Evolutionary conservation across 2,329 filamentous ascomycete genomes (phyloP), one percentile per base, ranked within the genome.

Genomic region (Fusarium stilboides): DNA sequence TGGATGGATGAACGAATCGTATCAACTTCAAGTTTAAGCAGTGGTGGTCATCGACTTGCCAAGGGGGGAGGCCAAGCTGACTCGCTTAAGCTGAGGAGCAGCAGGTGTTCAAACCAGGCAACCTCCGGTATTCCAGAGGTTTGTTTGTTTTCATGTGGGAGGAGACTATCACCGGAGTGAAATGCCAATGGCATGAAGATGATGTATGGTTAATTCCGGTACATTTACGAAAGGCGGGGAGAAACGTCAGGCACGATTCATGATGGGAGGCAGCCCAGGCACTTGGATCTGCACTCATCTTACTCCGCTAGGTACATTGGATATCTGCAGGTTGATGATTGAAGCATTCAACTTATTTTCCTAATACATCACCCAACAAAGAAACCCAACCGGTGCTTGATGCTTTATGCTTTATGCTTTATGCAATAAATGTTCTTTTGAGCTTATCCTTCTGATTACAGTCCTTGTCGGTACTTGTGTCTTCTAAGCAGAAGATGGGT

Each of bases 41-140:
- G 42, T 63, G 57, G 67, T 67, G 63, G 66, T 64, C 67, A 70
- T 70, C 62, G 63, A 67, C 58, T 66, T 40, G 39, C 53, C 50
- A 51, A 51, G 43, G 63, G 40, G 52, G 39, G 39, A 49, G 44
- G 37, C 19, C 39, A 57, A n/a, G 50, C 59, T 69, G 67, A 64
- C 62, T 68, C 62, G 66, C 56, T 57, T 36, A 42, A 42, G 20
- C 33, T 61, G 59, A 62, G 57, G 57, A 42, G 55, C 39, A 40
- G 40, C 37, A 45, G 37, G 22, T 24, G 22, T 31, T 37, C 28
- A 28, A 63, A 24, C 33, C 24, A 70, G 66, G 53, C 33, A 68
- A 60, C 46, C 50, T 59, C 50, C 42, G 61, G 45, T 33, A 39
- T 37, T 47, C 26, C 12, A 37, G 33, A 61, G 20, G 61, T 47